Percentiles rank a stretch among this genome's conserved stretches.
phyloP scores from a whole-genome alignment of 1,139 yeast genomes.

The Candida pseudoviswanathii region DNA sequence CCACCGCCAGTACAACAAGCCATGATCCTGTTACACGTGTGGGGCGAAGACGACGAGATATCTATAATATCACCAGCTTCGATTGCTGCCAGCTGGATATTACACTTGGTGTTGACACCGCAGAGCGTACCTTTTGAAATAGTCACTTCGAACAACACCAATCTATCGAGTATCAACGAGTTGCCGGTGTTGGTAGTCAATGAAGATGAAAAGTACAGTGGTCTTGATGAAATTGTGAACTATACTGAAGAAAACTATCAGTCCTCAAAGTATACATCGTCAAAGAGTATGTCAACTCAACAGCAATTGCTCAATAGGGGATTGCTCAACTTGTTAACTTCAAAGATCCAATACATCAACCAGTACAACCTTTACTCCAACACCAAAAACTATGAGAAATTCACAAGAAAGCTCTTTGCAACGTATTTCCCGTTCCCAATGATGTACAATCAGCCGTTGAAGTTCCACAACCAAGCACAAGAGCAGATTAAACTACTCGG shows the following conservation, averaged over 20 bases:
- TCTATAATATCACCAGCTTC: conserved; percentile 46
- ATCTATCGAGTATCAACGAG: conserved; percentile 50
- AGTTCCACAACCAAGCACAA: conserved; percentile 52
- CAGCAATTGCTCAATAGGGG: conserved; percentile 27
- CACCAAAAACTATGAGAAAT: conserved; percentile 62
- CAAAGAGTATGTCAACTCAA: conserved; percentile 13
- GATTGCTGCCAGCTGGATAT: conserved; percentile 40
- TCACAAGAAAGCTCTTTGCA: conserved; percentile 63
- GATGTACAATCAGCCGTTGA: conserved; percentile 78
- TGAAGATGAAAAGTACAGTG: conserved; percentile 36
- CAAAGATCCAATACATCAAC: conserved; percentile 50
- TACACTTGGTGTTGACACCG: conserved; percentile 14
- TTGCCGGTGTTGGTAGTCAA: conserved; percentile 56
- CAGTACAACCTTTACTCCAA: conserved; percentile 65
- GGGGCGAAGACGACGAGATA: conserved; percentile 48
- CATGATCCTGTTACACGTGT: conserved; percentile 51
- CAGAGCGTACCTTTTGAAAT: conserved; percentile 29
- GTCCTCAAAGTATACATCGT: background rate
- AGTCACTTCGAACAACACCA: conserved; percentile 61
- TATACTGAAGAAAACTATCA: conserved; percentile 25
- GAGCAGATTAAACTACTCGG: conserved; percentile 45
- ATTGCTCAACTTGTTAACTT: conserved; percentile 34
- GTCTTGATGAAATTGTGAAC: conserved; percentile 50
- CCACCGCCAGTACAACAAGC: background rate
- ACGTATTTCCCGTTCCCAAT: conserved; percentile 74